Evolutionary conservation across 345 rosid species (phyloP), one percentile per base, ranked within the genome.

Genomic region (Dipteronia sinensis): DNA sequence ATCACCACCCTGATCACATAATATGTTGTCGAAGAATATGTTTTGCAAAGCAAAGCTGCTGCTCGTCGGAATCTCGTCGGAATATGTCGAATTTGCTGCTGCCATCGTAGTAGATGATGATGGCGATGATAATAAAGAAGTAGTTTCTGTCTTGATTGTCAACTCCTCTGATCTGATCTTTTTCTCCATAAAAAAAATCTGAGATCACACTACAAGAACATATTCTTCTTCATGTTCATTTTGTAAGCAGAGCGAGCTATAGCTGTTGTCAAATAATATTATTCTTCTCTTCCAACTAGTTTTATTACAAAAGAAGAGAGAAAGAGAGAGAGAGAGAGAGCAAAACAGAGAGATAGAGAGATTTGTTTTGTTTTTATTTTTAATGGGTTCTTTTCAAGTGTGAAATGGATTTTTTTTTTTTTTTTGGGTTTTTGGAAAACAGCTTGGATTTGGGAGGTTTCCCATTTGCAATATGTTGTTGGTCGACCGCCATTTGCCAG

Each of bases 401-500:
- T 88, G 92, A 88, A 59, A 89, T 69, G 67, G 86, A 76, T 59
- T 73, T 77, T 34, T 46, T 73, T 58, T 75, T 76, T 27, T 44
- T 75, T 47, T 42, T 9, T 73, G 67, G 79, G 81, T 76, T 81
- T 85, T 83, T 90, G 92, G 93, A 85, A 72, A 86, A 90, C 93
- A 91, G 93, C 89, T 88, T 81, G 83, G 83, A 81, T 69, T 71
- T 85, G 61, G 76, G 83, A 89, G 90, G 81, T 86, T 89, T 90
- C 87, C 87, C 87, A 86, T 83, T 83, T 55, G 64, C 22, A 2
- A 22, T 22, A 7, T 7, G 20, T 59, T 59, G 47, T 51, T 77
- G 17, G 66, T 64, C 80, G 89, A 91, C 97, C 85, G 97, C 70
- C 92, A 86, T n/a, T 58, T 87, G 86, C 87, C 93, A 87, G 98